Evolutionary conservation across 73 alveolate genomes (phyloP).

Genomic region (Blepharisma stoltei): DNA sequence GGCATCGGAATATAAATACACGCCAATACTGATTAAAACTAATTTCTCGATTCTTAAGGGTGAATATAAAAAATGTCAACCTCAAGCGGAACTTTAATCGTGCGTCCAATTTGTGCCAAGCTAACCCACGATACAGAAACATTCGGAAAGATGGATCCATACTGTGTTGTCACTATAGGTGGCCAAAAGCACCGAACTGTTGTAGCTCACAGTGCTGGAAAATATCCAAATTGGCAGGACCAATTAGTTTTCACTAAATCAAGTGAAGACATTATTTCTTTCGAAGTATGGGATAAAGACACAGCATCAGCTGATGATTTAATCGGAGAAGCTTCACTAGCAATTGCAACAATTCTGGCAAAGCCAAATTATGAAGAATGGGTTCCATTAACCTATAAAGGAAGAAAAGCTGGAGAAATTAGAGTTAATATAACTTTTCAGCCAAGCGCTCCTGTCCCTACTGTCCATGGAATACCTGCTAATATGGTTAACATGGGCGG

Average conservation of each 20-base stretch:
- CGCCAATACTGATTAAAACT: no score
- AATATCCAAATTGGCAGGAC: constrained; percentile 52
- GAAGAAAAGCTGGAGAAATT: constrained; percentile 15
- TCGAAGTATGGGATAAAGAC: constrained; percentile 41
- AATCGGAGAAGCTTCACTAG: constrained; percentile 33
- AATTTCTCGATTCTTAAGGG: no score
- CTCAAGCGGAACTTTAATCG: background rate
- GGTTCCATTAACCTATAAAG: constrained; percentile 28
- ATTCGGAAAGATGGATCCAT: constrained; percentile 58
- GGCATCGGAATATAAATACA: no score
- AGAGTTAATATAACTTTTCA: background rate
- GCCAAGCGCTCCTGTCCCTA: background rate
- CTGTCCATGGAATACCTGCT: no score
- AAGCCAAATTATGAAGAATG: constrained; percentile 36
- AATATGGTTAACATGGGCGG: no score
- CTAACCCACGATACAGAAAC: constrained; percentile 43
- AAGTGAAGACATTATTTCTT: background rate
- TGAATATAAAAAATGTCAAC: no score
- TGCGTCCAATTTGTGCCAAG: constrained; percentile 22
- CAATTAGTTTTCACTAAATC: background rate
- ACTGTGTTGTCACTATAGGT: constrained; percentile 22
- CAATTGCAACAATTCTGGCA: background rate
- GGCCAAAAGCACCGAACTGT: constrained; percentile 33
- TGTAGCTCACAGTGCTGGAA: constrained; percentile 48
- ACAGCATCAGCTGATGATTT: constrained; percentile 40